These are phyloP conservation scores for Pholiota adiposa DNA, from an alignment of 1,284 basidiomycete species.

Conservation along the genomic window DNA sequence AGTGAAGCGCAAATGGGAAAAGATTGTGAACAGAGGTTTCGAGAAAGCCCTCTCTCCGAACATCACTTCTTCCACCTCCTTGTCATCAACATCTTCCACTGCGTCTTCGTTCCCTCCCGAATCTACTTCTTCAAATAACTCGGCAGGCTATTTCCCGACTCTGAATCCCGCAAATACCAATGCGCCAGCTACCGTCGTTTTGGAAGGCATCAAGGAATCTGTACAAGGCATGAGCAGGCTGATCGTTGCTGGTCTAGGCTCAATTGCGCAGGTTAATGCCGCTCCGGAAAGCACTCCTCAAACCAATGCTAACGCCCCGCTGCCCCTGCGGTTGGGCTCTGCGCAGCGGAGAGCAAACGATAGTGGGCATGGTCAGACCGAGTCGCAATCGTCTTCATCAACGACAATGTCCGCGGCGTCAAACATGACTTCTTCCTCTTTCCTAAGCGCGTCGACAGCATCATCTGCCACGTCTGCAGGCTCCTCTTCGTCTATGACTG, in stretches of 20 bases:
- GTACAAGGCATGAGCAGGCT: constrained; percentile 60
- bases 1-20: constrained; percentile 84
- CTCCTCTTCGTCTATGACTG: constrained; percentile 12
- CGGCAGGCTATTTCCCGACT: constrained; percentile 1
- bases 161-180: neutral
- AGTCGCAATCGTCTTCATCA: constrained; percentile 24
- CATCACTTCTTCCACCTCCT: constrained; percentile 11
- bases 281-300: constrained; percentile 11
- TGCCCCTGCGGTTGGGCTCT: neutral
- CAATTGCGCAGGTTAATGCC: constrained; percentile 24
- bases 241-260: constrained; percentile 47
- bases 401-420: constrained; percentile 15
- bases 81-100: constrained; percentile 7
- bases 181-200: constrained; percentile 36
- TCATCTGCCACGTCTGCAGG: constrained; percentile 19
- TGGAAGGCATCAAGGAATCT: constrained; percentile 69
- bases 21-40: constrained; percentile 68
- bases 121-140: constrained; percentile 1
- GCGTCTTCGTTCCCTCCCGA: neutral
- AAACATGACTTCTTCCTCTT: constrained; percentile 15
- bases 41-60: constrained; percentile 31
- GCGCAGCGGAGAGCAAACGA: neutral
- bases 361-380: constrained; percentile 23
- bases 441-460: constrained; percentile 12
- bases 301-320: constrained; percentile 3